These are phyloP conservation scores for Berkeleyomyces rouxiae DNA, from an alignment of 2,329 filamentous ascomycete genomes.

Conservation along the genomic window DNA sequence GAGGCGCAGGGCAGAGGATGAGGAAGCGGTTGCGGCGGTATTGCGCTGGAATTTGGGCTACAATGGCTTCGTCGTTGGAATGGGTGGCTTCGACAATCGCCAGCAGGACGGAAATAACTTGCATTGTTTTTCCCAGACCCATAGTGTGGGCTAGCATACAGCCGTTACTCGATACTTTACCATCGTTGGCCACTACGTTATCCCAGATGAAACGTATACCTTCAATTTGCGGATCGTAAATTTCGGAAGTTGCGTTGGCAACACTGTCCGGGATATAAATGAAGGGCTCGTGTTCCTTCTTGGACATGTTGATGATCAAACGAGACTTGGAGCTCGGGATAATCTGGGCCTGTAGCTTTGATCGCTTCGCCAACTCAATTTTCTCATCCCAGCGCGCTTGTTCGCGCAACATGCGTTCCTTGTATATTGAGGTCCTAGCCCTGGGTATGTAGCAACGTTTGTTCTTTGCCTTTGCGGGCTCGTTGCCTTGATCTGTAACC, in stretches of 20 bases:
- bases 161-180: slow-evolving; percentile 37
- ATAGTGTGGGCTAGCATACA: slow-evolving; percentile 79
- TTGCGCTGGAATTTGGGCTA: slow-evolving; percentile 48
- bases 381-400: slow-evolving; percentile 36
- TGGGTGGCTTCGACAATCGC: slow-evolving; percentile 50
- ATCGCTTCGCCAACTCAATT: slow-evolving; percentile 24
- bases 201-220: slow-evolving; percentile 85
- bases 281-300: slow-evolving; percentile 39
- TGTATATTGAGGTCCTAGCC: slow-evolving; percentile 33
- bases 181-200: slow-evolving; percentile 47
- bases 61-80: slow-evolving; percentile 40
- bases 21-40: slow-evolving; percentile 49
- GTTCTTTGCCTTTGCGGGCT: slow-evolving; percentile 15
- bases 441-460: slow-evolving; percentile 25
- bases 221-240: slow-evolving; percentile 66
- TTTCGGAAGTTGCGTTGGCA: slow-evolving; percentile 27
- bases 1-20: slow-evolving; percentile 55
- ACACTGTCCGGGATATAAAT: slow-evolving; percentile 51
- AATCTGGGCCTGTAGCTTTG: slow-evolving; percentile 25
- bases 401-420: slow-evolving; percentile 38
- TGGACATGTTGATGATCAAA: slow-evolving; percentile 52
- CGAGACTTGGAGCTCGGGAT: slow-evolving; percentile 26
- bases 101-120: slow-evolving; percentile 68
- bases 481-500: neutral
- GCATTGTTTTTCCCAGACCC: slow-evolving; percentile 87